phyloP scores from a whole-genome alignment of 495 filamentous ascomycete genomes.

The Aspergillus nanangensis region DNA sequence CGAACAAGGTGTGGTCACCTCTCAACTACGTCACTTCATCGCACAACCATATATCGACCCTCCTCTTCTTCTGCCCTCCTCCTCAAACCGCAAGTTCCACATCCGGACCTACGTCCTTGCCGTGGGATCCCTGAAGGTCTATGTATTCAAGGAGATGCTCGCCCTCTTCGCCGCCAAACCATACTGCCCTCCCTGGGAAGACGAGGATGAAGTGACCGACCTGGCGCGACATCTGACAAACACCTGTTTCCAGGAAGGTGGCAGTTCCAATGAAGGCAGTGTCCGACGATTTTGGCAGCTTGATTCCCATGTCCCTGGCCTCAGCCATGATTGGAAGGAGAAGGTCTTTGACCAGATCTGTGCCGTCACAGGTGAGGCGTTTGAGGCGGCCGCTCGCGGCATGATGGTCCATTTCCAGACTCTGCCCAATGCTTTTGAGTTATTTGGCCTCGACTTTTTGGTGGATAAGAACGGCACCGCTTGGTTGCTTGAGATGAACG shows the following conservation, averaged over 20 bases:
- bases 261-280: slow-evolving; percentile 47
- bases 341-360: slow-evolving; percentile 69
- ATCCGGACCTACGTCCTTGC: slow-evolving; percentile 87
- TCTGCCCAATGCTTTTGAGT: slow-evolving; percentile 80
- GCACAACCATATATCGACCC: slow-evolving; percentile 94
- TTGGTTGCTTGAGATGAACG: slow-evolving; percentile 90
- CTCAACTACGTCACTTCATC: slow-evolving; percentile 92
- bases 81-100: slow-evolving; percentile 81
- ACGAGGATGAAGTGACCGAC: slow-evolving; percentile 43
- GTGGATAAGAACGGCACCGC: slow-evolving; percentile 60
- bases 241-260: slow-evolving; percentile 78
- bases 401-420: slow-evolving; percentile 92
- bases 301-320: slow-evolving; percentile 33
- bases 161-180: slow-evolving; percentile 77
- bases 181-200: slow-evolving; percentile 50
- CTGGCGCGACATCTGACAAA: slow-evolving; percentile 83
- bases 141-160: slow-evolving; percentile 86
- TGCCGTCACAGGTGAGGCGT: slow-evolving; percentile 64
- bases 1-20: slow-evolving; percentile 64
- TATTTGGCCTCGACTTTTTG: slow-evolving; percentile 89
- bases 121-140: slow-evolving; percentile 70
- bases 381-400: slow-evolving; percentile 74
- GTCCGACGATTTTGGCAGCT: slow-evolving; percentile 72
- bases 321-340: slow-evolving; percentile 48
- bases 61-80: slow-evolving; percentile 69